phyloP scores from a whole-genome alignment of 192 early-diverging fungal species.

The Fimicolochytrium jonesii region DNA sequence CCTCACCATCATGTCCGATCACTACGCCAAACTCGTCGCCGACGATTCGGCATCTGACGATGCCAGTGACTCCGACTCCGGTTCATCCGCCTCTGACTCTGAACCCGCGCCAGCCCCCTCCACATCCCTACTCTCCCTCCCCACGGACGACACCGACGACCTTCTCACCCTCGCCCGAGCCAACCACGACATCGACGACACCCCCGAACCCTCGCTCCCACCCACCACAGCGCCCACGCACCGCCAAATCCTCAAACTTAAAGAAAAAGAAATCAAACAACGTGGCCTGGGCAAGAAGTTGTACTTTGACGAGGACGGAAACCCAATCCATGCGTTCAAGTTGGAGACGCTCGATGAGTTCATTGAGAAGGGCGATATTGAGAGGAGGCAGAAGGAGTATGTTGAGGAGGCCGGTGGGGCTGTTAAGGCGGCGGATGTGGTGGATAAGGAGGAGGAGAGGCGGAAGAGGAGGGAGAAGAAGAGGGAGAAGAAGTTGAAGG shows the following conservation, averaged over 20 bases:
- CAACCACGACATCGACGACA: conserved; percentile 70
- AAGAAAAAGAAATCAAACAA: conserved; percentile 71
- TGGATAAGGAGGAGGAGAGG: conserved; percentile 66
- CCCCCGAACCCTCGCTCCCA: conserved; percentile 24
- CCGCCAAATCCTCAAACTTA: conserved; percentile 47
- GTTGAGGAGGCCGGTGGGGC: conserved; percentile 60
- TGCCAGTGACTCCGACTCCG: too few relatives aligned
- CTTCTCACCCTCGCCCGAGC: conserved; percentile 80
- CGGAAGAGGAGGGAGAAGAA: conserved; percentile 72
- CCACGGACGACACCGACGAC: too few relatives aligned
- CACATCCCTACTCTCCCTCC: too few relatives aligned
- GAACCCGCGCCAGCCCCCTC: too few relatives aligned
- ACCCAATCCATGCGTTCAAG: conserved; percentile 64
- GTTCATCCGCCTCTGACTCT: too few relatives aligned
- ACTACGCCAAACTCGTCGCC: conserved; percentile 84
- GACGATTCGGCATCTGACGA: conserved; percentile 12
- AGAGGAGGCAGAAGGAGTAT: conserved; percentile 61
- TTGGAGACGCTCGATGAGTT: conserved; percentile 80
- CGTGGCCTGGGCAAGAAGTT: conserved; percentile 62
- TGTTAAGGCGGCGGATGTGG: conserved; percentile 74
- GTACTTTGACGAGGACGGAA: conserved; percentile 94
- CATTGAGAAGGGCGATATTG: conserved; percentile 65
- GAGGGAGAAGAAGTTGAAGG: conserved; percentile 31
- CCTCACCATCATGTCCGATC: conserved; percentile 81
- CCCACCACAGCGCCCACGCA: conserved; percentile 15